These are phyloP conservation scores for Trametes coccinea DNA, from an alignment of 768 basidiomycete genomes.

Conservation along the genomic window DNA sequence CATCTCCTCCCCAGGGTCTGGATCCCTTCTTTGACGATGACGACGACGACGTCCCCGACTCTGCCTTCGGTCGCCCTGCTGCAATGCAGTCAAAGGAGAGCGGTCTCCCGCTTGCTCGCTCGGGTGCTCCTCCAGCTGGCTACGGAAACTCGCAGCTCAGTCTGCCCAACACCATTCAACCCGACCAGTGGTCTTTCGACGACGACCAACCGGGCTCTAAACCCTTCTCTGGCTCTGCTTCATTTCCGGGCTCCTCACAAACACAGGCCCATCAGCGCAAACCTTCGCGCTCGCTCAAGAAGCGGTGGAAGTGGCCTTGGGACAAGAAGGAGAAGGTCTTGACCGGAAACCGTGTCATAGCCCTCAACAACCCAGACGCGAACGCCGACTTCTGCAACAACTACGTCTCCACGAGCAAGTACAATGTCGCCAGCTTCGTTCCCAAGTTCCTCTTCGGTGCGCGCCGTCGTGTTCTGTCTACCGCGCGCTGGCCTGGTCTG, in stretches of 20 bases:
- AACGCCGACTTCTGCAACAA: conserved; percentile 76
- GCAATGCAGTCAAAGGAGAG: conserved; percentile 49
- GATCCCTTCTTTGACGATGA: conserved; percentile 93
- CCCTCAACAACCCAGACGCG: conserved; percentile 73
- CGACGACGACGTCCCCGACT: conserved; percentile 56
- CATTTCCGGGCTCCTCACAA: conserved; percentile 44
- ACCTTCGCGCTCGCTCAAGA: conserved; percentile 21
- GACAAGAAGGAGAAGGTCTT: conserved; percentile 64
- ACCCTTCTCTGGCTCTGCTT: conserved; percentile 29
- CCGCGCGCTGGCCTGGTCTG: background rate
- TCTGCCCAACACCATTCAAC: conserved; percentile 44
- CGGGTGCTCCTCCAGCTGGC: conserved; percentile 63
- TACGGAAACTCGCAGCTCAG: conserved; percentile 45
- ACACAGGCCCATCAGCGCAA: conserved; percentile 8
- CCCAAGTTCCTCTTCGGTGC: conserved; percentile 92
- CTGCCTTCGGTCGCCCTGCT: conserved; percentile 56
- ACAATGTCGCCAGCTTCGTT: conserved; percentile 82
- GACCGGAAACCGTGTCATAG: conserved; percentile 75
- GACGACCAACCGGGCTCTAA: conserved; percentile 44
- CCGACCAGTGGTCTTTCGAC: conserved; percentile 76
- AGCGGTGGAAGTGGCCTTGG: conserved; percentile 86
- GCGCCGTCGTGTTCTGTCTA: conserved; percentile 22
- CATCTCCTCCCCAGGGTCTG: conserved; percentile 38
- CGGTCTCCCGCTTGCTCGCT: conserved; percentile 55
- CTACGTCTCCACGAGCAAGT: conserved; percentile 92